A percentile compares a stretch with the other conserved stretches of the same genome.
Evolutionary conservation across 129 eudicot species (phyloP).

Genomic region (Flaveria ramosissima): DNA sequence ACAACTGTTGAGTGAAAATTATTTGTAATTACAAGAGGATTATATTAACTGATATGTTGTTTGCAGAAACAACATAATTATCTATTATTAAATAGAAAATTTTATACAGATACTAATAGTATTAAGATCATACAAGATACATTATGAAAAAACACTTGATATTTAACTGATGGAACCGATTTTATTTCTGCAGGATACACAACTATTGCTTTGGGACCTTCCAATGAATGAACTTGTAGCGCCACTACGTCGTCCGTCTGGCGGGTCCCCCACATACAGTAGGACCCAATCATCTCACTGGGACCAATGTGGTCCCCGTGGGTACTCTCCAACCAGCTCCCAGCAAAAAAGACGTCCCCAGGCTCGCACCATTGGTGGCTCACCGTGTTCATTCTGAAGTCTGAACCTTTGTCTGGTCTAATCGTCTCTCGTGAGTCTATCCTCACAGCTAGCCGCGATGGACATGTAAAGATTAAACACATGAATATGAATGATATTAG

Average conservation of each 20-base stretch:
- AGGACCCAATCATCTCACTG: constrained; percentile 73
- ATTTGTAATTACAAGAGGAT: background rate
- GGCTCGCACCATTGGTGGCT: constrained; percentile 71
- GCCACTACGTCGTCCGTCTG: constrained; percentile 73
- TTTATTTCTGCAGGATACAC: constrained; percentile 58
- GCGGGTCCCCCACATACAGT: constrained; percentile 86
- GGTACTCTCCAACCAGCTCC: no score
- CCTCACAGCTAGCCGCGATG: constrained; percentile 72
- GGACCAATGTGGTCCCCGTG: constrained; percentile 56
- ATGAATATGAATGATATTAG: no score
- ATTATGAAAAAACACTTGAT: background rate
- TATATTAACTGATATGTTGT: no score
- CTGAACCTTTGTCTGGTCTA: constrained; percentile 77
- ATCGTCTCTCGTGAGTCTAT: constrained; percentile 62
- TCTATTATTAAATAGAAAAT: background rate
- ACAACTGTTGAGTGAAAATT: background rate
- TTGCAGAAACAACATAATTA: background rate
- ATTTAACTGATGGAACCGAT: background rate
- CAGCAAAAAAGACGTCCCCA: no score
- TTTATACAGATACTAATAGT: background rate
- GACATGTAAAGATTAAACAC: constrained; percentile 80
- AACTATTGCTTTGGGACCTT: constrained; percentile 84
- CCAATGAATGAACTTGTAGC: constrained; percentile 82
- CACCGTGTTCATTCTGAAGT: constrained; percentile 80
- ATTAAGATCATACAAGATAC: no score